These are phyloP conservation scores for Schwanniomyces pseudopolymorphus DNA, from an alignment of 805 yeast genomes.

Conservation along the genomic window DNA sequence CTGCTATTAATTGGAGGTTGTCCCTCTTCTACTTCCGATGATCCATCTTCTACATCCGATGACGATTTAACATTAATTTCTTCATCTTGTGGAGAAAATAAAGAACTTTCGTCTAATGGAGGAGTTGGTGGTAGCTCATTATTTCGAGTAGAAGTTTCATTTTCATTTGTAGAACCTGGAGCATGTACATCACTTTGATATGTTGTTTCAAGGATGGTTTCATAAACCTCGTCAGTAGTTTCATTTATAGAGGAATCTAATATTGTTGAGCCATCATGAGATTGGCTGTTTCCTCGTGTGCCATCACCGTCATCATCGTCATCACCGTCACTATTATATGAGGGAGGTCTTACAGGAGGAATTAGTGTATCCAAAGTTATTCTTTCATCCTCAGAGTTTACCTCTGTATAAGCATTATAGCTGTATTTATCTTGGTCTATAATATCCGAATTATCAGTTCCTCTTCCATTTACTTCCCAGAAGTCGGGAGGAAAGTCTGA, in stretches of 20 bases:
- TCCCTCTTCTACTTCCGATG: too few species aligned
- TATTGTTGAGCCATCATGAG: neutral
- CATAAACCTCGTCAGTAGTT: neutral
- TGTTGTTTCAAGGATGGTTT: neutral
- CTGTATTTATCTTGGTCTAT: conserved; percentile 30
- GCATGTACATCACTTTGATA: neutral
- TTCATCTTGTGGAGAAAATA: neutral
- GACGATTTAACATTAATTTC: neutral
- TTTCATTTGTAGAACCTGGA: neutral
- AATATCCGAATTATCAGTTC: conserved; percentile 9
- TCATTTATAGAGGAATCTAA: neutral
- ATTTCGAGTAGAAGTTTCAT: neutral
- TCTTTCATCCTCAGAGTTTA: conserved; percentile 37
- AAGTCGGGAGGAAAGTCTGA: conserved; percentile 58
- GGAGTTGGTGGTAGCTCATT: neutral
- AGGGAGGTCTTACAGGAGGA: conserved; percentile 39
- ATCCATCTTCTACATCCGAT: too few species aligned
- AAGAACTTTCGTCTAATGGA: neutral
- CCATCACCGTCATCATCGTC: neutral
- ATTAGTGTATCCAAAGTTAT: conserved; percentile 40
- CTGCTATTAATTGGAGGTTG: too few species aligned
- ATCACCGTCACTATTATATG: conserved; percentile 21
- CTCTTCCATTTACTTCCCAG: conserved; percentile 37
- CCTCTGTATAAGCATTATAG: conserved; percentile 41
- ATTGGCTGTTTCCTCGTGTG: neutral